Conservation (phyloP, 495 filamentous ascomycete genomes). For the Staphylotrichum tortipilum region DNA sequence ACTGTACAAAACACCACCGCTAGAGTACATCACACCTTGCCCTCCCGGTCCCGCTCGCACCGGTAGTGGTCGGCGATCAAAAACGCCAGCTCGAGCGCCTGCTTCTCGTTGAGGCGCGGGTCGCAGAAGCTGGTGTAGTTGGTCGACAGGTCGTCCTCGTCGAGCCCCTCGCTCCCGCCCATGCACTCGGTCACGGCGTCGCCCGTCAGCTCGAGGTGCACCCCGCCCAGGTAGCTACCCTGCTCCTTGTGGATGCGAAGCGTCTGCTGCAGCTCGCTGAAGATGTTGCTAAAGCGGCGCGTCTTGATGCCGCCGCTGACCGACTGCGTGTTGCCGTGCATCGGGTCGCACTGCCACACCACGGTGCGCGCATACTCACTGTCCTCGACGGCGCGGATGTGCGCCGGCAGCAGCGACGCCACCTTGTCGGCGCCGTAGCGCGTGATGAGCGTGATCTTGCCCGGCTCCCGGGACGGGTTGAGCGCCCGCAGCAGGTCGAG, state of each 20-base stretch:
- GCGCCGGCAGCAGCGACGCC: constrained; percentile 57
- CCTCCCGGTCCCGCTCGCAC: constrained; percentile 24
- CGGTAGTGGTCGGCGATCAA: constrained; percentile 75
- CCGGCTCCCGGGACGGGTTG: constrained; percentile 70
- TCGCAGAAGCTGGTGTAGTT: constrained; percentile 96
- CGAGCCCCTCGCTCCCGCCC: constrained; percentile 79
- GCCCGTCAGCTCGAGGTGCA: constrained; percentile 90
- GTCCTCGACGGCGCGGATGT: constrained; percentile 77
- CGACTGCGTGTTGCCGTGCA: constrained; percentile 81
- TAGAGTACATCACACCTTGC: background rate
- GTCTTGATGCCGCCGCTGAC: constrained; percentile 78
- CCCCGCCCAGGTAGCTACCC: constrained; percentile 78
- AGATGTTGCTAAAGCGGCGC: constrained; percentile 74
- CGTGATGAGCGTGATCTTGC: constrained; percentile 93
- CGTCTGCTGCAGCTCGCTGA: constrained; percentile 71
- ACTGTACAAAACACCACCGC: background rate
- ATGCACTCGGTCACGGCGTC: constrained; percentile 95
- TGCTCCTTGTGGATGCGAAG: constrained; percentile 75
- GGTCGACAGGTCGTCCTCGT: constrained; percentile 74
- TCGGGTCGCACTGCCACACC: constrained; percentile 97
- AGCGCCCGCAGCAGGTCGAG: constrained; percentile 69
- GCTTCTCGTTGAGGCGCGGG: constrained; percentile 91
- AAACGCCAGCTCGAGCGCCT: constrained; percentile 91
- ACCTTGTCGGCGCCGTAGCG: constrained; percentile 80
- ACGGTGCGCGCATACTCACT: constrained; percentile 61